Conservation (phyloP, 2,329 filamentous ascomycete species). For the Pyricularia sp. region DNA sequence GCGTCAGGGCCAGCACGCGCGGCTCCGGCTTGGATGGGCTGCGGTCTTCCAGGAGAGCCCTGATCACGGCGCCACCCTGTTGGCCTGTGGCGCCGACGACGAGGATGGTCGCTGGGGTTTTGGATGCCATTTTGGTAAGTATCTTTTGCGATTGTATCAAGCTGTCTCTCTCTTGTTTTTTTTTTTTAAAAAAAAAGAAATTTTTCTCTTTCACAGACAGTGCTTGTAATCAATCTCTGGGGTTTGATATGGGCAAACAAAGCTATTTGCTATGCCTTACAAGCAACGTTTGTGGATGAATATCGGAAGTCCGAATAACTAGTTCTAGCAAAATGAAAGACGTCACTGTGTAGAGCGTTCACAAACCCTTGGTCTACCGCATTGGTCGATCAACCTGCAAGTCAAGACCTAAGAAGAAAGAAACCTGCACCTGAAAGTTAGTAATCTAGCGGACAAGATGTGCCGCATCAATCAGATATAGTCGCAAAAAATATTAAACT, state of each 20-base stretch:
- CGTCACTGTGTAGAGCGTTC: neutral
- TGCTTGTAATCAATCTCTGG: neutral
- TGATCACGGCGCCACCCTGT: conserved; percentile 11
- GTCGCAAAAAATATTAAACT: neutral
- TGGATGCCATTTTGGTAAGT: neutral
- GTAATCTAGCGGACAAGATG: neutral
- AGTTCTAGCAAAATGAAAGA: neutral
- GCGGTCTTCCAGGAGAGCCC: conserved; percentile 6
- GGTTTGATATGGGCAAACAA: too few relatives aligned
- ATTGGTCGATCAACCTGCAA: neutral
- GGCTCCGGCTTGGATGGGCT: conserved; percentile 1
- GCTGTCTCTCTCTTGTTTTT: too few relatives aligned
- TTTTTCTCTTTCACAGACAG: too few relatives aligned
- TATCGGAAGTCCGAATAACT: neutral
- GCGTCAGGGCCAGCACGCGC: conserved; percentile 16
- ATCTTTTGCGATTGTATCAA: neutral
- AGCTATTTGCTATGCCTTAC: too few relatives aligned
- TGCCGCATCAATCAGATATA: too few relatives aligned
- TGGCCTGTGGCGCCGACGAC: conserved; percentile 12
- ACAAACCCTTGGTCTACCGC: neutral
- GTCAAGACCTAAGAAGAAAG: neutral
- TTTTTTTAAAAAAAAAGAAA: too few relatives aligned
- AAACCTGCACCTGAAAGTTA: neutral
- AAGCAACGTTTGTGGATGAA: neutral
- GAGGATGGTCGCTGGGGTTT: conserved; percentile 6